Percentiles rank a stretch among this genome's conserved stretches.
phyloP scores from a whole-genome alignment of 441 rosid species.

The Erysimum cheiri region DNA sequence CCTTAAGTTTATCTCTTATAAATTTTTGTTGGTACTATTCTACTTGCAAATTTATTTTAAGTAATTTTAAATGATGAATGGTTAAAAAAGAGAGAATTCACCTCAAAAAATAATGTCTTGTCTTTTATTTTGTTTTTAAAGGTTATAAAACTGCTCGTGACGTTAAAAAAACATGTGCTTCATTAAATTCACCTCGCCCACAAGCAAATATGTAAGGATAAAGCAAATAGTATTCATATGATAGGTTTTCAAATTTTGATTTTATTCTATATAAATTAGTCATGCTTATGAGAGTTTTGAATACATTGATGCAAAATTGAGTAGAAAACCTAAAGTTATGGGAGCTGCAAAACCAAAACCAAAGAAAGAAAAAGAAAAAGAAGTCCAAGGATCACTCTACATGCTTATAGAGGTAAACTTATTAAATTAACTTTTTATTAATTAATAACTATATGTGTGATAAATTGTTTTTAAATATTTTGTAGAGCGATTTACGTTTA shows the following conservation, averaged over 20 bases:
- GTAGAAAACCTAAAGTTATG: constrained; percentile 27
- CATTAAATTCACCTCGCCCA: not conserved
- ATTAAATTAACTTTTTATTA: too few relatives aligned
- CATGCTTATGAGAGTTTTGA: constrained; percentile 2
- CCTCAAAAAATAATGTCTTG: not conserved
- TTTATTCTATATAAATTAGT: too few relatives aligned
- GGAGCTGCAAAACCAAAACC: constrained; percentile 20
- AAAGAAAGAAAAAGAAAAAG: constrained; percentile 39
- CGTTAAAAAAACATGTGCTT: not conserved
- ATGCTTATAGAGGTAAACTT: constrained; percentile 39
- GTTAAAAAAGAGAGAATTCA: too few relatives aligned
- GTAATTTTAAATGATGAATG: not conserved
- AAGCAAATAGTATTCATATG: not conserved
- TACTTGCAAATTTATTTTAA: not conserved
- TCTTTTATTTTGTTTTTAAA: constrained; percentile 10
- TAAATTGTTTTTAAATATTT: not conserved
- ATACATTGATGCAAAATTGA: constrained; percentile 19
- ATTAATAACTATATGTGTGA: not conserved
- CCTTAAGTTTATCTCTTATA: not conserved
- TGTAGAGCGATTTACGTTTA: constrained; percentile 29
- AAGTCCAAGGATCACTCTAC: constrained; percentile 38
- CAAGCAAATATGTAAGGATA: constrained; percentile 38
- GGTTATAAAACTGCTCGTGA: constrained; percentile 31
- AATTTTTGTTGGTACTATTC: not conserved
- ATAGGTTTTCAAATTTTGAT: not conserved